Base-by-base conservation (phyloP, 2,329 filamentous ascomycete species). In the Rhinocladiella similis region DNA sequence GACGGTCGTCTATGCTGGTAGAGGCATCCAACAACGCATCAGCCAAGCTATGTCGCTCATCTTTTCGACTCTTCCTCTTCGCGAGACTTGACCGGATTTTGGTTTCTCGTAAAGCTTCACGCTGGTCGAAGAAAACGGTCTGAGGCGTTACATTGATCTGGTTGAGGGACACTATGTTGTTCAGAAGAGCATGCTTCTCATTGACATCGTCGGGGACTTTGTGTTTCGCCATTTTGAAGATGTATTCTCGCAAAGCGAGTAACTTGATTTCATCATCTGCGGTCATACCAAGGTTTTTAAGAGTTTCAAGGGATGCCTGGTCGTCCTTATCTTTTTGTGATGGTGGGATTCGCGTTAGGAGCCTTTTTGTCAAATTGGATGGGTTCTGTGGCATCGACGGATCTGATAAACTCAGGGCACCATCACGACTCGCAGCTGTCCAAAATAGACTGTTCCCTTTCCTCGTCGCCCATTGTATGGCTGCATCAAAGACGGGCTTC, bases 1-100 rank as follows among this genome's bases (percentile, higher is more conserved):
- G 45, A 27, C 48, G 52, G 62, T 88, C 86, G 66, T 93, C 88
- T 60, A 94, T 91, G 0, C 89, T 91, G 75, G 90, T 92, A 1
- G 91, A 95, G 5, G 94, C 94, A 72, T 97, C 94, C 27, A 96
- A 79, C 14, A 97, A 78, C 5, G 94, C 94, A 72, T 97, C 93
- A 3, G 90, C 85, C 63, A 97, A 94, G 0, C 91, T 96, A 64
- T 90, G 89, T 4, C 84, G 82, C 9, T 64, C 72, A 73, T 76
- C 56, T 69, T 77, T 55, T 56, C 70, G 60, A 38, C 57, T 39
- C 29, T 45, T 55, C 36, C 35, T 36, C 70, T 72, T 29, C 55
- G 62, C 53, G 70, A 65, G 27, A 35, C 35, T 43, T 68, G 64
- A 51, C 70, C 64, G 56, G 71, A 53, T 67, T 65, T 53, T 58